Percentiles rank a stretch among this genome's conserved stretches.
Conservation (phyloP, 108 stramenopile genomes). For the Cyclotella cryptica region DNA sequence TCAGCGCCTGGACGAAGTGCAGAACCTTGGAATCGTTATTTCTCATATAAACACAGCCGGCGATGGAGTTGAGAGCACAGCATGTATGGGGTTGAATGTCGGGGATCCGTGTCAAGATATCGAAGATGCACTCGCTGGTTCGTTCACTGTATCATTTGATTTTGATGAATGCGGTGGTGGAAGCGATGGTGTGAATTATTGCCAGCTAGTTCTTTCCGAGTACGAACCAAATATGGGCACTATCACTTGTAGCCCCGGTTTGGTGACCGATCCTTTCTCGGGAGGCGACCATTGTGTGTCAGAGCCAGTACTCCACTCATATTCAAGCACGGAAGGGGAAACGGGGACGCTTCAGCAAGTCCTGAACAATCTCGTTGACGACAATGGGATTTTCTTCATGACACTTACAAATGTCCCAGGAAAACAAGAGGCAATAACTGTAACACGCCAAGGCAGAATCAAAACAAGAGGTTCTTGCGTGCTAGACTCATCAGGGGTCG, state of each 20-base stretch:
- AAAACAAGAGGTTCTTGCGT: slow-evolving; percentile 55
- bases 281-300: slow-evolving; percentile 60
- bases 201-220: slow-evolving; percentile 55
- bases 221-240: slow-evolving; percentile 46
- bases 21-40: slow-evolving; percentile 62
- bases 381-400: slow-evolving; percentile 58
- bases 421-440: slow-evolving; percentile 46
- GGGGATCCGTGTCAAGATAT: slow-evolving; percentile 60
- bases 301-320: slow-evolving; percentile 34
- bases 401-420: slow-evolving; percentile 35
- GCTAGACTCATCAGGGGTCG: slow-evolving; percentile 19
- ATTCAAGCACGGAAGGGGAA: slow-evolving; percentile 41
- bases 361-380: slow-evolving; percentile 52
- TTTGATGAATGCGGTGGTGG: slow-evolving; percentile 59
- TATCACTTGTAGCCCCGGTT: slow-evolving; percentile 56
- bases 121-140: slow-evolving; percentile 57
- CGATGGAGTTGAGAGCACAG: slow-evolving; percentile 43
- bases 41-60: slow-evolving; percentile 59
- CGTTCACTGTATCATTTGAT: slow-evolving; percentile 73
- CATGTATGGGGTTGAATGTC: slow-evolving; percentile 53
- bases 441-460: slow-evolving; percentile 42
- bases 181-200: slow-evolving; percentile 56
- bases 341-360: slow-evolving; percentile 48
- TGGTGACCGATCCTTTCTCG: slow-evolving; percentile 42
- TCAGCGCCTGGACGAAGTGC: slow-evolving; percentile 70